Conservation (phyloP, 2,329 filamentous ascomycete genomes). For the Paecilomyces sp. region DNA sequence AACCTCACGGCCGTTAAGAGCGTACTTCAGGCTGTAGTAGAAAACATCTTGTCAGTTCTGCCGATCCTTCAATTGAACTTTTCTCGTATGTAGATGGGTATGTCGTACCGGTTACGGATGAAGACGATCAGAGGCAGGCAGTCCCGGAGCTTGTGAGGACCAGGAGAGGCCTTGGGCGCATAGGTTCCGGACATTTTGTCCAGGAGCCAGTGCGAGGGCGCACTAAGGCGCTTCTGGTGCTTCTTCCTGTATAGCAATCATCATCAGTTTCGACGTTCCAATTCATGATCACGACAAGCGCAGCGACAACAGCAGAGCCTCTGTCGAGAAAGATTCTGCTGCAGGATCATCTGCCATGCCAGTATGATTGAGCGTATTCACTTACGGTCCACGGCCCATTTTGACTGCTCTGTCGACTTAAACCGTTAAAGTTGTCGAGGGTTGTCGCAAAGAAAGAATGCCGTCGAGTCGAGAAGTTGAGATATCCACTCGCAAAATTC, state of each 20-base stretch:
- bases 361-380: slow-evolving; percentile 12
- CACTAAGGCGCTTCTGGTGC: slow-evolving; percentile 99
- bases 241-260: slow-evolving; percentile 64
- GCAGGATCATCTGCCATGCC: neutral
- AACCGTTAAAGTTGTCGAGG: slow-evolving; percentile 29
- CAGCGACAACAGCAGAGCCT: neutral
- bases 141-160: slow-evolving; percentile 99
- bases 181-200: slow-evolving; percentile 97
- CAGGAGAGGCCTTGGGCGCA: slow-evolving; percentile 62
- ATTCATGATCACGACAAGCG: slow-evolving; percentile 4
- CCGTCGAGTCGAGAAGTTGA: slow-evolving; percentile 11
- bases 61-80: neutral
- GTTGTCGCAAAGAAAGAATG: slow-evolving; percentile 20
- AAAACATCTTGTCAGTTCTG: slow-evolving; percentile 6
- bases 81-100: neutral
- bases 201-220: slow-evolving; percentile 98
- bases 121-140: slow-evolving; percentile 99
- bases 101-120: slow-evolving; percentile 63
- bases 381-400: slow-evolving; percentile 55
- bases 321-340: neutral
- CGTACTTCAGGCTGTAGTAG: slow-evolving; percentile 89
- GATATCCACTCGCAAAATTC: slow-evolving; percentile 18
- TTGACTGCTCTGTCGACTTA: slow-evolving; percentile 38
- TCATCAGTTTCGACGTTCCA: slow-evolving; percentile 5
- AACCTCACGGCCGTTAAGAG: slow-evolving; percentile 96